Evolutionary conservation across 2,329 filamentous ascomycete species (phyloP).

Genomic region (Hymenoscyphus albidus): DNA sequence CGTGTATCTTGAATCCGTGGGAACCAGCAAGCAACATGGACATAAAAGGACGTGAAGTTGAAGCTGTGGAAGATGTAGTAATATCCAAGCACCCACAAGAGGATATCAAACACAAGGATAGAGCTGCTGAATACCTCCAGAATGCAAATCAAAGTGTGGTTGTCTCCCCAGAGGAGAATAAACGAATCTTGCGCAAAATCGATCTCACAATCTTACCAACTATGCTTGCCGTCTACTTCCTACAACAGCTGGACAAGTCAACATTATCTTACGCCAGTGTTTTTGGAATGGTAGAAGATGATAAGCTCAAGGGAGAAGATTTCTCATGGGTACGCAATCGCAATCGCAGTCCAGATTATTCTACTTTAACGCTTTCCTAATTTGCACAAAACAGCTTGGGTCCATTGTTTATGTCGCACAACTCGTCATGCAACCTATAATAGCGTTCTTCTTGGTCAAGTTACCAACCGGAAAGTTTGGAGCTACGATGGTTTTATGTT

Average conservation of each 20-base stretch:
- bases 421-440: constrained; percentile 53
- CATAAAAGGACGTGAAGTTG: constrained; percentile 3
- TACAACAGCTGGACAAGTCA: constrained; percentile 46
- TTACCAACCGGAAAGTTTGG: constrained; percentile 53
- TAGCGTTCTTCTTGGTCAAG: constrained; percentile 50
- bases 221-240: constrained; percentile 53
- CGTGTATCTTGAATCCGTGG: neutral
- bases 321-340: constrained; percentile 43
- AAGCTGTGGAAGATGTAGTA: constrained; percentile 18
- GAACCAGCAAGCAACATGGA: constrained; percentile 11
- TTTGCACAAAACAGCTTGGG: constrained; percentile 41
- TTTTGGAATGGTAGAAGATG: constrained; percentile 46
- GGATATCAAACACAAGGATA: constrained; percentile 16
- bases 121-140: constrained; percentile 21
- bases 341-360: too few relatives aligned
- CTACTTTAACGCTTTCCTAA: too few relatives aligned
- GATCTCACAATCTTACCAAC: constrained; percentile 49
- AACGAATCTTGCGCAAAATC: constrained; percentile 36
- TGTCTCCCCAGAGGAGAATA: constrained; percentile 24
- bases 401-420: constrained; percentile 60
- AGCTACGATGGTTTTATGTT: constrained; percentile 48
- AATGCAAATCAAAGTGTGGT: constrained; percentile 17
- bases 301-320: constrained; percentile 44
- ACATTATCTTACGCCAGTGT: constrained; percentile 43
- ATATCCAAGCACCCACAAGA: constrained; percentile 10